Base-by-base conservation (phyloP, 2,329 filamentous ascomycete species). In the Penicillium thymicola region DNA sequence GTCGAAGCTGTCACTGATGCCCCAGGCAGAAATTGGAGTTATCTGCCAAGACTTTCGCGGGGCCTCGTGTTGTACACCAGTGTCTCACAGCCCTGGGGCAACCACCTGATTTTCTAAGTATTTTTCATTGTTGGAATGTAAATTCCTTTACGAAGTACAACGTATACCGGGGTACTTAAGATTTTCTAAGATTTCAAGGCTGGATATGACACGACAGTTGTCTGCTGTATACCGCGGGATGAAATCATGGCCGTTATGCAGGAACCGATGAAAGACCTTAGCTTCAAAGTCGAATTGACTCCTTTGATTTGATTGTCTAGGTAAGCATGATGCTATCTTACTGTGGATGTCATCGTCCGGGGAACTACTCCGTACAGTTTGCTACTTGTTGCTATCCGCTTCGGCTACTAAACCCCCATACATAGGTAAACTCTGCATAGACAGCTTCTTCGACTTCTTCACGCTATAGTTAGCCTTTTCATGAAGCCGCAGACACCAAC, bases 1-100 rank as follows among this genome's bases (percentile, higher is more conserved):
- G 66, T 67, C 50, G 53, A 25, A 36, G 14, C 41, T 44, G 10
- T 30, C 2, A 18, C 34, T 51, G 6, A 32, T 52, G 53, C 54
- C 58, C 58, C 51, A 50, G 51, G 55, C 54, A 56, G 18, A 45
- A 48, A 49, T 3, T 9, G 8, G 13, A 37, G 21, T 34, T 18
- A 44, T 44, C 21, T 27, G 38, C 49, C 38, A 44, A 51, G 49
- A 23, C 18, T 42, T 51, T 25, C 27, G 14, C 9, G 3, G 25
- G 27, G 37, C 46, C 11, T 47, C 16, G 3, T 1, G 23, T 30
- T 30, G 14, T 23, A 14, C 10, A 32, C 16, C 21, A 36, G 16
- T 1, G 18, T 32, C 36, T 16, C n/a, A 28, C 27, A 30, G 23
- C 16, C 21, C 25, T 49, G 0, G 6, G 9, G 11, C 8, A 21